Percentiles rank a stretch among this genome's conserved stretches.
Conservation (phyloP, 2,329 filamentous ascomycete species). For the Verticillium tricorpus region DNA sequence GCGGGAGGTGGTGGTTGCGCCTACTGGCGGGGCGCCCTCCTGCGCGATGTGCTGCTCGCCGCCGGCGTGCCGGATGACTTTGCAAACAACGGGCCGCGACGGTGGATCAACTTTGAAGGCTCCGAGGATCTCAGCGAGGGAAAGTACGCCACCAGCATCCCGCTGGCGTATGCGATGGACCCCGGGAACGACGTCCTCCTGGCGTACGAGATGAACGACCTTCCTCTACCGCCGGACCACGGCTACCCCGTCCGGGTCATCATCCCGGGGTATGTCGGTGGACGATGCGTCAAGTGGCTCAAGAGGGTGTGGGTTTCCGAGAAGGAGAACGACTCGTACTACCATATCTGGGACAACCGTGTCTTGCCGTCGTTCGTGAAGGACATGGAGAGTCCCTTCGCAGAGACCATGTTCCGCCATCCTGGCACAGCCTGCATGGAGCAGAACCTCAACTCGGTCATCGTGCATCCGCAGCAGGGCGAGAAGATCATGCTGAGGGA, state of each 20-base stretch:
- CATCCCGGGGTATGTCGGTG: constrained; percentile 38
- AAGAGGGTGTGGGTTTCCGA: constrained; percentile 33
- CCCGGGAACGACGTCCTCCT: constrained; percentile 42
- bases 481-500: constrained; percentile 34
- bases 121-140: constrained; percentile 41
- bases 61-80: constrained; percentile 29
- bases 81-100: background rate
- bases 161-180: constrained; percentile 44
- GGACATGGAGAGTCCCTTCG: constrained; percentile 42
- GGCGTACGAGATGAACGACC: constrained; percentile 42
- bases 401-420: constrained; percentile 40
- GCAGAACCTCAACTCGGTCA: constrained; percentile 44
- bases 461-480: constrained; percentile 39
- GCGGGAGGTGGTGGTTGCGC: constrained; percentile 40
- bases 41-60: constrained; percentile 38
- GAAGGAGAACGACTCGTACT: constrained; percentile 38
- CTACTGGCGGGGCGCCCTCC: constrained; percentile 43
- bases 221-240: constrained; percentile 36
- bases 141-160: constrained; percentile 42
- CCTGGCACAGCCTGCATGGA: constrained; percentile 43
- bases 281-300: constrained; percentile 43
- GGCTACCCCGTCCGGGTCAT: constrained; percentile 37
- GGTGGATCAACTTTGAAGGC: constrained; percentile 46
- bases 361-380: constrained; percentile 46
- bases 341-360: constrained; percentile 47